Evolutionary conservation across 2,329 filamentous ascomycete species (phyloP).

Genomic region (Penicillium paneum): DNA sequence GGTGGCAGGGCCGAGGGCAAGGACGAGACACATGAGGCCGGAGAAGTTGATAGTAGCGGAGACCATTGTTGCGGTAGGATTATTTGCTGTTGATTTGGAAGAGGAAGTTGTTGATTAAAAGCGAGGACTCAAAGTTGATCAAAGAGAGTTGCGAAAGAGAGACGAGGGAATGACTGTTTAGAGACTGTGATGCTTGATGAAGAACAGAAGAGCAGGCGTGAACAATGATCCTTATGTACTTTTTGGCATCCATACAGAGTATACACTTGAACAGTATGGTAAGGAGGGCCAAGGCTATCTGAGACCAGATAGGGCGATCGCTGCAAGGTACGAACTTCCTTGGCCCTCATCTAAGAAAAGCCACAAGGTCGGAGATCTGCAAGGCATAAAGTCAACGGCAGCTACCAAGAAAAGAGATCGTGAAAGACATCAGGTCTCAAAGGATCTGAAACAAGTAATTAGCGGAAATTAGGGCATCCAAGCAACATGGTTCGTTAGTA

Average conservation of each 20-base stretch:
- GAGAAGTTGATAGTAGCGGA: slow-evolving; percentile 26
- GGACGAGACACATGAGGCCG: slow-evolving; percentile 31
- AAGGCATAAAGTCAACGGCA: slow-evolving; percentile 18
- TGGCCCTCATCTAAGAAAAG: slow-evolving; percentile 13
- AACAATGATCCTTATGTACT: slow-evolving; percentile 22
- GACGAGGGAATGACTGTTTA: slow-evolving; percentile 20
- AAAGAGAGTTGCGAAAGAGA: slow-evolving; percentile 4
- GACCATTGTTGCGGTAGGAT: slow-evolving; percentile 19
- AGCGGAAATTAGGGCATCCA: background rate
- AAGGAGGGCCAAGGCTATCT: slow-evolving; percentile 14
- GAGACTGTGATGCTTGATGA: slow-evolving; percentile 16
- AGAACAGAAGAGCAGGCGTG: slow-evolving; percentile 3
- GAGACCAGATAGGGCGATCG: slow-evolving; percentile 10
- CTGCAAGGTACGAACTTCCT: slow-evolving; percentile 26
- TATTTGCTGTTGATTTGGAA: background rate
- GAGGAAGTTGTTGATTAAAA: slow-evolving; percentile 6
- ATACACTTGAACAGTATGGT: slow-evolving; percentile 10
- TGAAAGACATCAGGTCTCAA: slow-evolving; percentile 18
- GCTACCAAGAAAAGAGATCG: slow-evolving; percentile 3
- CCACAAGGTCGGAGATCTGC: slow-evolving; percentile 22
- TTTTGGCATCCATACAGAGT: slow-evolving; percentile 5
- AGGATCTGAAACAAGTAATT: background rate
- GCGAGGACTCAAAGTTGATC: slow-evolving; percentile 1
- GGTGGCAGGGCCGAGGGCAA: slow-evolving; percentile 27
- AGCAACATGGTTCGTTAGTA: slow-evolving; percentile 8